Percentiles rank a stretch among this genome's conserved stretches.
Conservation (phyloP, 331 rosid genomes). For the Rosa hybrid region DNA sequence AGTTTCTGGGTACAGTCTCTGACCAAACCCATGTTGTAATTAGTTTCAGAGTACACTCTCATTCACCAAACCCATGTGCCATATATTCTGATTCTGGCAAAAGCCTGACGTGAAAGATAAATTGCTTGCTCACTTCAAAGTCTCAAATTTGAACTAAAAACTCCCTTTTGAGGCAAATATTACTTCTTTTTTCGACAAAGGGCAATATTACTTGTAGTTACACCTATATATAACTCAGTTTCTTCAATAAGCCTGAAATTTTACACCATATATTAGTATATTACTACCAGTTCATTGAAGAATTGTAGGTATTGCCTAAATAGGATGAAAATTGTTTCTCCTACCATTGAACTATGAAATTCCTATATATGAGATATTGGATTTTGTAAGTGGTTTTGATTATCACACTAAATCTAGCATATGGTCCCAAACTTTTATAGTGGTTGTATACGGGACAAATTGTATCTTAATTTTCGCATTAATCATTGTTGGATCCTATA, state of each 20-base stretch:
- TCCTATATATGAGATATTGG: neutral
- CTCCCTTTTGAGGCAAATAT: neutral
- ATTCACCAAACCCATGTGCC: conserved; percentile 11
- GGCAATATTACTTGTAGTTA: neutral
- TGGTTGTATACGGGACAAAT: neutral
- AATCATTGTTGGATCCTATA: neutral
- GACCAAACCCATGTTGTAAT: conserved; percentile 4
- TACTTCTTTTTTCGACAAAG: neutral
- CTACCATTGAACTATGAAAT: neutral
- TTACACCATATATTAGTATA: neutral
- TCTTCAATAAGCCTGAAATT: neutral
- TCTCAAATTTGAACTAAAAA: neutral
- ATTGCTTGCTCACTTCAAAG: neutral
- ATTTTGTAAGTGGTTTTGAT: neutral
- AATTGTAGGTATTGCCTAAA: neutral
- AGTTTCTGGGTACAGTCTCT: conserved; percentile 1
- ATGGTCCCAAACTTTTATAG: neutral
- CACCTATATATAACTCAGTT: neutral
- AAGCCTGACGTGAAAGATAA: conserved; percentile 10
- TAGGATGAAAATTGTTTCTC: neutral
- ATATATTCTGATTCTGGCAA: conserved; percentile 2
- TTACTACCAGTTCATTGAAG: neutral
- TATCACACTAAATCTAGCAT: neutral
- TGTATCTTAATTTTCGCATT: neutral
- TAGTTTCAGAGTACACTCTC: neutral